A percentile compares a stretch with the other conserved stretches of the same genome.
phyloP scores from a whole-genome alignment of 1,139 yeast genomes.

The Geotrichum fermentans region DNA sequence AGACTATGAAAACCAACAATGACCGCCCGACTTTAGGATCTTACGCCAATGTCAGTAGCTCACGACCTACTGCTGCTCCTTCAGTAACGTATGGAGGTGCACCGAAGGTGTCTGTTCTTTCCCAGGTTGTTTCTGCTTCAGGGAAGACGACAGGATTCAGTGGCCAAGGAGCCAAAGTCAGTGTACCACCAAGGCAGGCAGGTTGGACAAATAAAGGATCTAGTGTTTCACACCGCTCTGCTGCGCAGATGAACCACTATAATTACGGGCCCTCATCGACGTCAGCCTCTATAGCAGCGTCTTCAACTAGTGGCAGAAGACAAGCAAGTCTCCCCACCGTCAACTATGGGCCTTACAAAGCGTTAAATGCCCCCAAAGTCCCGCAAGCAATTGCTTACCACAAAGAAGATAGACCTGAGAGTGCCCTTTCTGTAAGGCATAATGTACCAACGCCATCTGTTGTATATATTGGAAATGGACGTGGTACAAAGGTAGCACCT shows the following conservation, averaged over 20 bases:
- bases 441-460: conserved; percentile 11
- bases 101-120: conserved; percentile 13
- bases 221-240: too few species aligned
- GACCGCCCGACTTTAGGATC: background rate
- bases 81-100: conserved; percentile 3
- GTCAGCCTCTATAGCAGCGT: conserved; percentile 14
- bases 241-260: background rate
- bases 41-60: background rate
- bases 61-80: background rate
- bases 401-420: conserved; percentile 1
- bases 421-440: conserved; percentile 12
- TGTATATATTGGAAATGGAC: conserved; percentile 14
- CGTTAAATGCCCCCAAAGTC: conserved; percentile 2
- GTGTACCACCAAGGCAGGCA: too few species aligned
- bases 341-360: conserved; percentile 4
- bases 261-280: conserved; percentile 14
- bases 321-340: conserved; percentile 7
- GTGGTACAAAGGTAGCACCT: conserved; percentile 6
- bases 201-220: too few species aligned
- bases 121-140: conserved; percentile 16
- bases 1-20: conserved; percentile 1
- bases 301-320: background rate
- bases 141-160: background rate
- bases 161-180: background rate
- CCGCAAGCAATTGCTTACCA: conserved; percentile 14